Conservation (phyloP, 495 filamentous ascomycete genomes). For the Hypomontagnella monticulosa region DNA sequence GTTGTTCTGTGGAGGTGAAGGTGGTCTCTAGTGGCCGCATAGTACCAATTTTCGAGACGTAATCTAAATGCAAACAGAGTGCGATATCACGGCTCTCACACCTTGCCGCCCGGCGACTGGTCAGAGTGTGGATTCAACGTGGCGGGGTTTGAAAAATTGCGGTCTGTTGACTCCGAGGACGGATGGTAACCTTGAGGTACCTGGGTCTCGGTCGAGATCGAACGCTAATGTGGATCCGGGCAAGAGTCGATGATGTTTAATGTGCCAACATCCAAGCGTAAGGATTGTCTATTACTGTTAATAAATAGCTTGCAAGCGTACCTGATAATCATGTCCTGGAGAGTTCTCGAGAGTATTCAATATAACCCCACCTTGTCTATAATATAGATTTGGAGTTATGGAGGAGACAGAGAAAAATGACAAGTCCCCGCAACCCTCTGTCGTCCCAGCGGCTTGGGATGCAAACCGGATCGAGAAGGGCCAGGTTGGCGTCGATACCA, state of each 20-base stretch:
- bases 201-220: conserved; percentile 30
- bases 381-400: conserved; percentile 6
- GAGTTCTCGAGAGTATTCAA: conserved; percentile 4
- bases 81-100: conserved; percentile 38
- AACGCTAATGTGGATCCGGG: conserved; percentile 37
- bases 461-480: conserved; percentile 34
- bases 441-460: conserved; percentile 16
- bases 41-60: conserved; percentile 38
- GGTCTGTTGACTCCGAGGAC: conserved; percentile 41
- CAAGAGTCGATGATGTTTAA: conserved; percentile 20
- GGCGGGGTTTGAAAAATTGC: conserved; percentile 41
- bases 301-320: conserved; percentile 15
- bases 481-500: conserved; percentile 16
- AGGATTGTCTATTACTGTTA: neutral
- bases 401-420: conserved; percentile 28
- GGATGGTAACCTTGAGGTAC: conserved; percentile 39
- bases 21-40: conserved; percentile 12
- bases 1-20: conserved; percentile 22
- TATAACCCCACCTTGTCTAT: conserved; percentile 10
- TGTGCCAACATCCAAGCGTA: conserved; percentile 15
- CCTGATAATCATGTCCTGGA: conserved; percentile 3
- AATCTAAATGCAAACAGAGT: conserved; percentile 39
- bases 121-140: conserved; percentile 38
- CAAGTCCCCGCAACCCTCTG: neutral
- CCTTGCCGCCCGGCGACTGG: conserved; percentile 24